phyloP scores from a whole-genome alignment of 495 filamentous ascomycete genomes.

The Aspergillus kassunensis region DNA sequence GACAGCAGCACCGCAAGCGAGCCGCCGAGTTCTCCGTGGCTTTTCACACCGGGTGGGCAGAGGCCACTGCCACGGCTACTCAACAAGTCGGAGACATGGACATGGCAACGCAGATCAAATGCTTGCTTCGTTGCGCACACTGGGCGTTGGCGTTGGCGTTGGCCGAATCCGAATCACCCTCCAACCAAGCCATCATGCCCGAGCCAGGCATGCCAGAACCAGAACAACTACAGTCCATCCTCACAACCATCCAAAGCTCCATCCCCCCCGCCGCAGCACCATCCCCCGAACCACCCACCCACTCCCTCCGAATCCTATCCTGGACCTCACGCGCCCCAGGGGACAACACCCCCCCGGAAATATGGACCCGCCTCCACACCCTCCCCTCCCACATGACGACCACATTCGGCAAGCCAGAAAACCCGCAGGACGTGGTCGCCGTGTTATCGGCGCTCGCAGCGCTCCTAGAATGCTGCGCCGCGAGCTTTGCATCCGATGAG shows the following conservation, averaged over 20 bases:
- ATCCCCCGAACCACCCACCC: too few relatives aligned
- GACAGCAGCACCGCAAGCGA: not conserved
- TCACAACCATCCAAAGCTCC: too few relatives aligned
- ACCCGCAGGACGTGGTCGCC: not conserved
- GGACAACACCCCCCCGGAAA: too few relatives aligned
- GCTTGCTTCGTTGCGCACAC: not conserved
- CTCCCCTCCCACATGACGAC: conserved; percentile 1
- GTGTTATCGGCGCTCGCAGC: not conserved
- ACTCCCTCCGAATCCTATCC: too few relatives aligned
- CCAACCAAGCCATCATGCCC: too few relatives aligned
- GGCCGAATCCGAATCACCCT: too few relatives aligned
- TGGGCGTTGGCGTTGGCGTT: too few relatives aligned
- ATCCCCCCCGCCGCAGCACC: too few relatives aligned
- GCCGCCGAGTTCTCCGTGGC: not conserved
- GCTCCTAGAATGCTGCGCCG: conserved; percentile 1
- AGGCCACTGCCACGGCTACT: not conserved
- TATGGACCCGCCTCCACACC: not conserved
- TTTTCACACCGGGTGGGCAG: not conserved
- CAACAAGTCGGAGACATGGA: not conserved
- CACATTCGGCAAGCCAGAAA: not conserved
- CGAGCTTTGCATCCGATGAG: not conserved
- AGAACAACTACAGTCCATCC: too few relatives aligned
- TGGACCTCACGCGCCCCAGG: too few relatives aligned
- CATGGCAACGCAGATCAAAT: not conserved
- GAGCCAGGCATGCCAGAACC: too few relatives aligned